Evolutionary conservation across 2,329 filamentous ascomycete genomes (phyloP), one percentile per base, ranked within the genome.

Genomic region (Trichoderma polysporum): DNA sequence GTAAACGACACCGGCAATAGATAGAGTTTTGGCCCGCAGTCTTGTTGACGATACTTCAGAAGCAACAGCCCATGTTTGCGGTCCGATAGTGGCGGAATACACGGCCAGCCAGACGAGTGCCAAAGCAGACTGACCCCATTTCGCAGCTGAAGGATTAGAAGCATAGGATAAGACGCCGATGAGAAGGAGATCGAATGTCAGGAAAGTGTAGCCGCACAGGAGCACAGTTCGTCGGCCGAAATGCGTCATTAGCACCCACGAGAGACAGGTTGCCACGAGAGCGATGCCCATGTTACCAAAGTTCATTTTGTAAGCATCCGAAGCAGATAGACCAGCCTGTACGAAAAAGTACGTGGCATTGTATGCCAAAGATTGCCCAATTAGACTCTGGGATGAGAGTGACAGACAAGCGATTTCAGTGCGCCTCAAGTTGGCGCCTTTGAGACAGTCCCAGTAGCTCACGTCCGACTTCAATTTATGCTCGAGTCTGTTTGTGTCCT

Each of bases 321-420:
- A 63, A 19, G 67, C 57, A 0, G 76, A 73, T 0, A 75, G 67
- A 1, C 79, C 79, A 17, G 76, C 76, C 19, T 77, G 78, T 37
- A 79, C 74, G 66, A 81, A 81, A 62, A 82, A 81, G 64, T 79
- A 81, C 17, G 79, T 81, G 1, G 78, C 76, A 70, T 80, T 80
- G 19, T 77, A 78, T 45, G 79, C 76, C 57, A 82, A 77, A 52
- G 74, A 72, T 0, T 75, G 70, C 25, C 80, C 80, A 33, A 75
- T 77, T 0, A 78, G 66, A 33, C 75, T 71, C 50, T 81, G 78
- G n/a, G 77, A 76, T 0, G 76, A 69, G 39, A 75, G 78, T 7
- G 75, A 72, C 66, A 78, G 71, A 76, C 80, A 83, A 25, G 74
- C 72, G 56, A 79, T 76, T 50, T 77, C 74, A 2, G 77, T 78